phyloP scores from a whole-genome alignment of 805 yeast genomes.

The Kodamaea nitidulidarum region DNA sequence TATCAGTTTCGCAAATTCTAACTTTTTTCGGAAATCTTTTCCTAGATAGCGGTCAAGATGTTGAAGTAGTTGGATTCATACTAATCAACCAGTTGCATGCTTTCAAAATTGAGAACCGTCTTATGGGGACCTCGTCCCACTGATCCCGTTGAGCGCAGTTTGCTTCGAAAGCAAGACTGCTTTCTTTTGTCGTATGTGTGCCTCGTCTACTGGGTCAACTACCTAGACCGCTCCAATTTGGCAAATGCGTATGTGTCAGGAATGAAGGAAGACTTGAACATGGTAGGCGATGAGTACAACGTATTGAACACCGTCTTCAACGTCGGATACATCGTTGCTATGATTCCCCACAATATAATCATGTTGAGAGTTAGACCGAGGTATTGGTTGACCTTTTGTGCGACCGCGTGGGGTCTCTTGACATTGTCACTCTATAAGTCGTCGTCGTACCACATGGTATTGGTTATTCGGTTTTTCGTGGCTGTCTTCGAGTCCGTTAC shows the following conservation, averaged over 20 bases:
- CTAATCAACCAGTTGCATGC: too few relatives aligned
- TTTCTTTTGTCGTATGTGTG: constrained; percentile 40
- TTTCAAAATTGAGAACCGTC: constrained; percentile 10
- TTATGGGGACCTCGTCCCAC: constrained; percentile 33
- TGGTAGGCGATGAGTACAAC: constrained; percentile 49
- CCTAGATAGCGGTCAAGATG: too few relatives aligned
- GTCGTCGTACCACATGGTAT: constrained; percentile 44
- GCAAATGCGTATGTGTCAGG: constrained; percentile 65
- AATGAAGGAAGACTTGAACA: constrained; percentile 52
- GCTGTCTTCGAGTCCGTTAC: constrained; percentile 60
- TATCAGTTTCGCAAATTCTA: too few relatives aligned
- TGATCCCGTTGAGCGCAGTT: constrained; percentile 27
- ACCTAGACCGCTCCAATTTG: constrained; percentile 54
- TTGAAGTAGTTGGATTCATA: too few relatives aligned
- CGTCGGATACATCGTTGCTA: constrained; percentile 57
- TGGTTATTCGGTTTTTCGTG: constrained; percentile 56
- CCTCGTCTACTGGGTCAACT: constrained; percentile 46
- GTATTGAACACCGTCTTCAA: constrained; percentile 53
- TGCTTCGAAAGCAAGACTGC: constrained; percentile 37
- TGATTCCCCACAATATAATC: constrained; percentile 58
- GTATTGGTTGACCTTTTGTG: constrained; percentile 52
- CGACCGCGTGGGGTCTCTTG: constrained; percentile 53
- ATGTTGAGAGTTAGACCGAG: constrained; percentile 51
- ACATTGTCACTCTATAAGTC: constrained; percentile 51
- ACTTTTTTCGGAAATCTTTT: neutral